phyloP scores from a whole-genome alignment of 2,329 filamentous ascomycete species.

The Rhynchosporium graminicola region DNA sequence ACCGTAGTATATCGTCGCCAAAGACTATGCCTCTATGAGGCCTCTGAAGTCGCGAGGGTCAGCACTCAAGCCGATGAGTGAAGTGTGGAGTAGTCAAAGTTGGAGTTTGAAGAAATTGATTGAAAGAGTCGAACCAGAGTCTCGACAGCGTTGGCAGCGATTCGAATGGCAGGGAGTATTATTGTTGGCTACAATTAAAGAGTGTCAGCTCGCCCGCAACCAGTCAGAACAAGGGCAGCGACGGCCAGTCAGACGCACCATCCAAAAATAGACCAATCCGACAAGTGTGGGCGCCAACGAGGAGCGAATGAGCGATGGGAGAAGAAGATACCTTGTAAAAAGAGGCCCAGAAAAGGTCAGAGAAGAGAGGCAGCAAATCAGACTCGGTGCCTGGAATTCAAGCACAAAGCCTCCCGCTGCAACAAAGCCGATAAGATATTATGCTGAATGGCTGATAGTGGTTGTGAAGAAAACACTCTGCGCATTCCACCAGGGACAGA shows the following conservation, averaged over 20 bases:
- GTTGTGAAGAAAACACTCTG: slow-evolving; percentile 12
- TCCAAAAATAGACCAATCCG: slow-evolving; percentile 29
- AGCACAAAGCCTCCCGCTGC: slow-evolving; percentile 22
- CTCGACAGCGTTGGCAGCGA: slow-evolving; percentile 27
- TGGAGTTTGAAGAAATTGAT: slow-evolving; percentile 25
- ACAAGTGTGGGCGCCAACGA: slow-evolving; percentile 27
- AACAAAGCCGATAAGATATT: slow-evolving; percentile 22
- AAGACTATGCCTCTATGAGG: slow-evolving; percentile 23
- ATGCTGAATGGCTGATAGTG: slow-evolving; percentile 5
- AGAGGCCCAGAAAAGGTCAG: slow-evolving; percentile 20
- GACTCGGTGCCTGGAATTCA: slow-evolving; percentile 18
- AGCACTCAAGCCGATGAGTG: slow-evolving; percentile 23
- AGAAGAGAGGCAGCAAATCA: slow-evolving; percentile 24
- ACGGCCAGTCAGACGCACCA: slow-evolving; percentile 25
- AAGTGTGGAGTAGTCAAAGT: slow-evolving; percentile 19
- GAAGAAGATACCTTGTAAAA: slow-evolving; percentile 25
- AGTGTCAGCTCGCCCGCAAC: slow-evolving; percentile 32
- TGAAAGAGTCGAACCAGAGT: slow-evolving; percentile 3
- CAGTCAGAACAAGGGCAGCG: slow-evolving; percentile 18
- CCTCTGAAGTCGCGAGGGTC: slow-evolving; percentile 21
- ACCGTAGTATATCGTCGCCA: slow-evolving; percentile 11
- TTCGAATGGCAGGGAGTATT: slow-evolving; percentile 20
- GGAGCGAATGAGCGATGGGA: slow-evolving; percentile 22
- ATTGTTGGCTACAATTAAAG: slow-evolving; percentile 29
- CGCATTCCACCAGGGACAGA: slow-evolving; percentile 28